phyloP scores from a whole-genome alignment of 331 rosid genomes.

The Quercus lobata region DNA sequence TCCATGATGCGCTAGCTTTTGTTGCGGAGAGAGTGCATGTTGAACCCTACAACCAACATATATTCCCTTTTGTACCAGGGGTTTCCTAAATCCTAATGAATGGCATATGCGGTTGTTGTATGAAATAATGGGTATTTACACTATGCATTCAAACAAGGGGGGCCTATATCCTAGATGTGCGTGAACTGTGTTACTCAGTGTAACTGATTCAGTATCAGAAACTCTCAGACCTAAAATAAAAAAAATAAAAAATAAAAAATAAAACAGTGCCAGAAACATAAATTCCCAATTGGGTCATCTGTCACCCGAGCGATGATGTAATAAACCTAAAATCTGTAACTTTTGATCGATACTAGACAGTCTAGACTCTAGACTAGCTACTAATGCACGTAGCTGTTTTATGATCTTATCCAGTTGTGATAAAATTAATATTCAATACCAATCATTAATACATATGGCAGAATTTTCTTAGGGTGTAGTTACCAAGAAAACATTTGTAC shows the following conservation, averaged over 20 bases:
- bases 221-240: no score
- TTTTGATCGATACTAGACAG: background rate
- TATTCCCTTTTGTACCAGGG: conserved; percentile 3
- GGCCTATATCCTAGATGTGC: conserved; percentile 5
- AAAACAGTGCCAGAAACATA: background rate
- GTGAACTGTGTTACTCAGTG: background rate
- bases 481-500: background rate
- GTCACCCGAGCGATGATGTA: background rate
- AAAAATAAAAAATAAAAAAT: no score
- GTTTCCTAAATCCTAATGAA: conserved; percentile 25
- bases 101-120: conserved; percentile 42
- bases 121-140: conserved; percentile 41
- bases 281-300: background rate
- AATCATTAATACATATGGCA: background rate
- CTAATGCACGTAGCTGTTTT: background rate
- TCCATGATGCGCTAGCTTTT: no score
- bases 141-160: conserved; percentile 30
- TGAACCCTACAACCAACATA: conserved; percentile 20
- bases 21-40: background rate
- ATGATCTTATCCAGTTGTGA: background rate
- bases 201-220: background rate
- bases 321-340: background rate
- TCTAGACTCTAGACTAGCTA: background rate
- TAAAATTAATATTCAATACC: background rate
- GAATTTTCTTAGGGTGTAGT: background rate